Evolutionary conservation across 768 basidiomycete genomes (phyloP), one percentile per base, ranked within the genome.

Genomic region (Trametes meyenii): DNA sequence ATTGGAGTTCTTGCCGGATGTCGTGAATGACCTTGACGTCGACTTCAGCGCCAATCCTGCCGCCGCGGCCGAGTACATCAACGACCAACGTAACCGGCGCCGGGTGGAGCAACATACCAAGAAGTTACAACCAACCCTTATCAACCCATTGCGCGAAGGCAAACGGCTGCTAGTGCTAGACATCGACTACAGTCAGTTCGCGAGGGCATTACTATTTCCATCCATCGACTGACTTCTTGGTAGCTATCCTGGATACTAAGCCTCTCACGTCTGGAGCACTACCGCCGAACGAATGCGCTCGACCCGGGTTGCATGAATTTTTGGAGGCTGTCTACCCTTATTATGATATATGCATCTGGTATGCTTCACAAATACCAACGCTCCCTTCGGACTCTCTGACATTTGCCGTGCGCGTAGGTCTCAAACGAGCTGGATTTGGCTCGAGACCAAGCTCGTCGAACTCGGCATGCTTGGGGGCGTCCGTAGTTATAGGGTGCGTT

Each of bases 311-410:
- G 16, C 94, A 96, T 70, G 86, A 91, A 70, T 94, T 96, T 69
- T 75, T 96, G 21, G 87, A 90, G 70, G 80, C 83, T 6, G 79
- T 92, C 54, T 93, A 94, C 68, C 88, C 88, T 5, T 79, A 86
- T 70, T 96, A 96, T 71, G 93, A 96, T 67, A 90, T 96, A 62
- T 90, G 89, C 67, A 89, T 96, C 63, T 96, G 94, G 93, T 90
- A 69, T 13, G 45, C 14, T 11, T 46, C 21, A 5, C 14, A 19
- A 11, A 10, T 14, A 13, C 5, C 5, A 13, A 12, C 5, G 24
- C 5, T 19, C 13, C 14, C 21, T 5, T 19, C 45, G 21, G 23
- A 12, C 1, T 21, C 5, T 12, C 12, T 10, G 21, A 12, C 12
- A 12, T 21, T 24, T 14, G 23, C 23, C 13, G 24, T 39, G 17